Conservation (phyloP, 768 basidiomycete species). For the Termitomyces sp. region DNA sequence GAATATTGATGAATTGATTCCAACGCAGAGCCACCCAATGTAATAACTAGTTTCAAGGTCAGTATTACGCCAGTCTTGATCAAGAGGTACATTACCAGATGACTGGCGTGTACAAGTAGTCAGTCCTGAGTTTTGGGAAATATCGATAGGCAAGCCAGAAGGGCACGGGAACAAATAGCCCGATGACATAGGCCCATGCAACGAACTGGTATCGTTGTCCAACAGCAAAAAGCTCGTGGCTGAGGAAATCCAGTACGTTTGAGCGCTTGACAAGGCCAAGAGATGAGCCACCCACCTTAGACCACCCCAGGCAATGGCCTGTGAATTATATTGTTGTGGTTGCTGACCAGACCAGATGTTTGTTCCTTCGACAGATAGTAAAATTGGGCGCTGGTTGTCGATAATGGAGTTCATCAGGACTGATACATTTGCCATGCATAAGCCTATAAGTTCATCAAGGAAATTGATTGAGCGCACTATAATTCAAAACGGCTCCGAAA, state of each 20-base stretch:
- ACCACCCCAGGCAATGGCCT: conserved; percentile 51
- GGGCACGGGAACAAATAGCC: conserved; percentile 47
- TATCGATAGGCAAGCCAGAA: conserved; percentile 46
- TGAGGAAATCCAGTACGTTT: conserved; percentile 8
- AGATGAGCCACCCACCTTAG: conserved; percentile 20
- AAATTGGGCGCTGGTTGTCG: conserved; percentile 41
- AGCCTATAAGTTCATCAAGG: background rate
- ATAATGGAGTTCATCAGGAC: conserved; percentile 61
- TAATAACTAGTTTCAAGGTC: conserved; percentile 28
- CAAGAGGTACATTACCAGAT: conserved; percentile 28
- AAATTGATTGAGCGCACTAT: conserved; percentile 21
- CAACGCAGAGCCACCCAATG: conserved; percentile 46
- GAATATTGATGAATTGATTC: conserved; percentile 43
- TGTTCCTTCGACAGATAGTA: conserved; percentile 54
- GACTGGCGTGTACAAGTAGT: conserved; percentile 46
- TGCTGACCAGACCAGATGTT: conserved; percentile 50
- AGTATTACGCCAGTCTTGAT: background rate
- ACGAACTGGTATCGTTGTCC: conserved; percentile 48
- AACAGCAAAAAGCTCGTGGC: conserved; percentile 38
- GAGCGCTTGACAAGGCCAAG: background rate
- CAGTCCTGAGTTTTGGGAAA: conserved; percentile 40
- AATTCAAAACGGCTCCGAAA: conserved; percentile 44
- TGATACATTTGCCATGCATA: conserved; percentile 9
- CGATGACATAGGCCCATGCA: conserved; percentile 42
- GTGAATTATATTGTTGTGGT: conserved; percentile 46